Evolutionary conservation across 495 filamentous ascomycete species (phyloP), one percentile per base, ranked within the genome.

Genomic region (Elasticomyces elasticus): DNA sequence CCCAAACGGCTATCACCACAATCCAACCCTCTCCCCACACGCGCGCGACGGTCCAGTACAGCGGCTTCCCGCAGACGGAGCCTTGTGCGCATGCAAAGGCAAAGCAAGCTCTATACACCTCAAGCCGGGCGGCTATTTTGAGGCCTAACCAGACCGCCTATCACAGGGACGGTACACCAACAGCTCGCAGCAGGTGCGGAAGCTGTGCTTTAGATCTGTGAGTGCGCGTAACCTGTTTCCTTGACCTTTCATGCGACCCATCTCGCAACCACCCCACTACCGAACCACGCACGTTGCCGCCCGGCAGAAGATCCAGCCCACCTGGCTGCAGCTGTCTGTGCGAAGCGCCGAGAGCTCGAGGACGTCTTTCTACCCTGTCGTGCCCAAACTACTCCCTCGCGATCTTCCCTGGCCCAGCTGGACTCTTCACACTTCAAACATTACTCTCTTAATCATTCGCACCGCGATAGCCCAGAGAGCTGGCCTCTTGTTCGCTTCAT

Each of bases 61-160:
- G 13, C 42, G 42, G 3, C 42, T 2, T 45, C 24, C 5, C 25
- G 42, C 42, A 45, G 42, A 27, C 5, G 20, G 11, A 40, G 35
- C 35, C 35, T 15, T 13, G 19, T 15, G 3, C 5, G 19, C 42
- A 23, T 51, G 28, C 48, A 38, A 12, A 19, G 28, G 48, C 48
- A 40, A 40, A 40, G 35, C 10, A 25, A 30, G 12, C 42, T 24
- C 19, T 42, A 38, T 23, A 30, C 51, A 17, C 51, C 27, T 22
- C 52, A 48, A 33, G 50, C 64, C 64, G 61, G 66, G 66, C 66
- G 66, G 62, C 63, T 69, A 69, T 69, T 69, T 61, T 56, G 55
- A 62, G 59, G 59, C 7, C 49, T 52, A 20, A 33, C 46, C 53
- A 49, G 33, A 30, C 53, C 49, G 58, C 66, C 65, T 67, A 69